Percentiles rank a stretch among this genome's conserved stretches.
These are phyloP conservation scores for Arxiozyma heterogenica DNA, from an alignment of 1,139 yeast genomes.

Conservation along the genomic window DNA sequence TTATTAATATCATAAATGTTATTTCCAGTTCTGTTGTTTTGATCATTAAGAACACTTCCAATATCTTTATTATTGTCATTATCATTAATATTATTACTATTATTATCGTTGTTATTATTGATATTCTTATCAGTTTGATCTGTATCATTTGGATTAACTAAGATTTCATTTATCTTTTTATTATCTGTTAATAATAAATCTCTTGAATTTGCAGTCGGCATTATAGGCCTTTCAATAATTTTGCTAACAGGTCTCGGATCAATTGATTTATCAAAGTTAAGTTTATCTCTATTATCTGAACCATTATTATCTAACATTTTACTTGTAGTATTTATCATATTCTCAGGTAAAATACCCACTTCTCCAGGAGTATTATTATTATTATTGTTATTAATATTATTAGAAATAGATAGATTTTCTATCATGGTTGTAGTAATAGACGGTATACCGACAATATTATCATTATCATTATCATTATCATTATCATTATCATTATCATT, in stretches of 20 bases:
- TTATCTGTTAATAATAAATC: slow-evolving; percentile 1
- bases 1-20: too few relatives aligned
- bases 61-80: too few relatives aligned
- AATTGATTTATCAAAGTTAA: neutral
- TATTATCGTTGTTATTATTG: too few relatives aligned
- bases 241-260: slow-evolving; percentile 1
- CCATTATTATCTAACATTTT: neutral
- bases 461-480: too few relatives aligned
- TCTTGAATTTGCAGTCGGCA: slow-evolving; percentile 3
- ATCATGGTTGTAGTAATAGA: neutral
- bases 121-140: neutral
- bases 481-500: too few relatives aligned
- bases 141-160: neutral
- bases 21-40: too few relatives aligned
- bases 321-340: neutral
- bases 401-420: neutral
- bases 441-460: neutral
- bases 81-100: too few relatives aligned
- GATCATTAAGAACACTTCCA: neutral
- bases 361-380: neutral
- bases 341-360: neutral
- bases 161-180: neutral
- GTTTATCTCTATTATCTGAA: neutral
- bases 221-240: slow-evolving; percentile 4
- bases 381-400: too few relatives aligned